A percentile compares a stretch with the other conserved stretches of the same genome.
Conservation (phyloP, 2,329 filamentous ascomycete species). For the Neurospora sp. region DNA sequence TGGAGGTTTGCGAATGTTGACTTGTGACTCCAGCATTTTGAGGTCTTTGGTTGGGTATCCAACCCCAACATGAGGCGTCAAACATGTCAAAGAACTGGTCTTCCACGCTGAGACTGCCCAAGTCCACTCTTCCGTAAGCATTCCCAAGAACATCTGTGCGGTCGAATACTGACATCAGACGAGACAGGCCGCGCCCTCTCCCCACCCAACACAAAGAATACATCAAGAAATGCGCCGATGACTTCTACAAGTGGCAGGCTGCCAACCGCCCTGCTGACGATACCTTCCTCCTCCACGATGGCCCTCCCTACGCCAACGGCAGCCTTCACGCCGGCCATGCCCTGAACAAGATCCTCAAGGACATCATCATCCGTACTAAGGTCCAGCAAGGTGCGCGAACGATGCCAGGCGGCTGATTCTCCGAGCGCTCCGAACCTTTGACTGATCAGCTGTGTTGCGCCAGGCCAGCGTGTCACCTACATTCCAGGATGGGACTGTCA, state of each 20-base stretch:
- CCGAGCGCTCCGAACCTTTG: neutral
- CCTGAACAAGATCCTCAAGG: slow-evolving; percentile 93
- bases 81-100: slow-evolving; percentile 54
- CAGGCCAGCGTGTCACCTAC: slow-evolving; percentile 62
- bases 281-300: slow-evolving; percentile 82
- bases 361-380: slow-evolving; percentile 77
- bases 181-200: slow-evolving; percentile 39
- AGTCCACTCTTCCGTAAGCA: slow-evolving; percentile 58
- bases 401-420: neutral
- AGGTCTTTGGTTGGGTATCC: neutral
- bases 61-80: slow-evolving; percentile 14
- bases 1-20: neutral
- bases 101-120: slow-evolving; percentile 65
- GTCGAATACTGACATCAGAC: slow-evolving; percentile 5
- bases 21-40: neutral
- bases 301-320: slow-evolving; percentile 93
- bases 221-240: slow-evolving; percentile 70
- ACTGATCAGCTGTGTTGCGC: neutral
- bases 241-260: slow-evolving; percentile 82
- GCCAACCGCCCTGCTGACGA: slow-evolving; percentile 39
- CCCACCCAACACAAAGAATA: slow-evolving; percentile 44
- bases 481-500: slow-evolving; percentile 97
- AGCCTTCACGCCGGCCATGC: slow-evolving; percentile 86
- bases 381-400: slow-evolving; percentile 51
- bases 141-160: neutral